Base-by-base conservation (phyloP, 345 rosid genomes). In the Dipteronia sinensis region DNA sequence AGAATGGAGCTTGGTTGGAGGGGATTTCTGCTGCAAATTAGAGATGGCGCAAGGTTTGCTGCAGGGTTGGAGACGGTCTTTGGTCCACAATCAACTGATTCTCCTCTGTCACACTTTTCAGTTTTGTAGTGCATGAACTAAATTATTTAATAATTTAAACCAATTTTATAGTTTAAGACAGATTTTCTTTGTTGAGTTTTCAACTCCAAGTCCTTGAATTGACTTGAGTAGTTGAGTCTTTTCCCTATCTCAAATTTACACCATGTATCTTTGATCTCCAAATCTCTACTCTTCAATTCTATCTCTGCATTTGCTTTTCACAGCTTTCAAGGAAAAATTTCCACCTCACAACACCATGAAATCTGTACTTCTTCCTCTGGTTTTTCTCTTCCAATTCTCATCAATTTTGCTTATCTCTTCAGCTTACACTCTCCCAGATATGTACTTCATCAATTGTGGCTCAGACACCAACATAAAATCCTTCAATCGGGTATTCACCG, bases 401-500 rank as follows among this genome's bases (percentile, higher is more conserved):
- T 31, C 71, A 1, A 29, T 20, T 31, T 49, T 72, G 1, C 25
- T 73, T 27, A 61, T 61, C 31, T 61, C 82, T 61, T 67, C 83
- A 40, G 64, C 31, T 22, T 84, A 86, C 69, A 62, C 82, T 72
- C 85, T 16, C 38, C 89, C 89, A 0, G 79, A 73, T 6, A 71
- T 78, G 81, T 87, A 78, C 74, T 88, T 86, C 88, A 46, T 89
- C 83, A 88, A 84, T 81, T 89, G 90, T 75, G 92, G 95, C 1
- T 88, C 91, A 25, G 55, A 77, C 25, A 49, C 71, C 40, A 10
- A 34, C 55, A 44, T 69, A 6, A 55, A n/a, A 6, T 38, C 68
- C 17, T 22, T 63, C 7, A 0, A 3, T 1, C 76, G 68, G 65
- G 77, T 5, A 42, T 88, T 87, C 73, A 6, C 67, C 16, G 90